These are phyloP conservation scores for Ogataea pignaliae DNA, from an alignment of 805 yeast genomes.

Conservation along the genomic window DNA sequence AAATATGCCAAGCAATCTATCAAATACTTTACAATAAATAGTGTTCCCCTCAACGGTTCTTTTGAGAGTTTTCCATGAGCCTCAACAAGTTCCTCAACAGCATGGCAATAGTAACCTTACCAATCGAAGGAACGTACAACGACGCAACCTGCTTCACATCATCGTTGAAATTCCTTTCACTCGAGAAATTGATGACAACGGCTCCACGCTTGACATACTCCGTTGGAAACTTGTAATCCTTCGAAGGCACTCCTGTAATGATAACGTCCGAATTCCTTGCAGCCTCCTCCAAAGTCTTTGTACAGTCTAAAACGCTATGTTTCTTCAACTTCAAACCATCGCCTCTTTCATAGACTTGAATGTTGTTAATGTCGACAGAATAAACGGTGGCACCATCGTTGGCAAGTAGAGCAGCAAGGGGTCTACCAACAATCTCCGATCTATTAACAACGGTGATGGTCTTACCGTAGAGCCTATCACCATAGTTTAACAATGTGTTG, in stretches of 20 bases:
- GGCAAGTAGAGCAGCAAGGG: constrained; percentile 90
- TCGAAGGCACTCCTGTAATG: constrained; percentile 92
- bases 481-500: constrained; percentile 76
- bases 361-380: constrained; percentile 82
- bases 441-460: constrained; percentile 88
- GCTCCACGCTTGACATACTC: constrained; percentile 82
- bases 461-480: constrained; percentile 90
- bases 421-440: constrained; percentile 96
- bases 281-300: constrained; percentile 54
- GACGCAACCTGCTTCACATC: constrained; percentile 83
- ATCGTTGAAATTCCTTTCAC: constrained; percentile 81
- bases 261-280: constrained; percentile 82
- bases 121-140: constrained; percentile 90
- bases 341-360: constrained; percentile 92
- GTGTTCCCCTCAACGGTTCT: too few relatives aligned
- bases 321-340: constrained; percentile 77
- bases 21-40: too few relatives aligned
- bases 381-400: constrained; percentile 97
- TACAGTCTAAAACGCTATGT: constrained; percentile 69
- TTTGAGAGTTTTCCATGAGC: constrained; percentile 59
- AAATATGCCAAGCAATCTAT: too few relatives aligned
- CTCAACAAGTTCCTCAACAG: constrained; percentile 83
- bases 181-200: constrained; percentile 83
- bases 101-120: constrained; percentile 96
- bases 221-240: constrained; percentile 79